Percentiles rank a stretch among this genome's conserved stretches.
phyloP scores from a whole-genome alignment of 31 red algal species.

The Asparagopsis taxiformis region DNA sequence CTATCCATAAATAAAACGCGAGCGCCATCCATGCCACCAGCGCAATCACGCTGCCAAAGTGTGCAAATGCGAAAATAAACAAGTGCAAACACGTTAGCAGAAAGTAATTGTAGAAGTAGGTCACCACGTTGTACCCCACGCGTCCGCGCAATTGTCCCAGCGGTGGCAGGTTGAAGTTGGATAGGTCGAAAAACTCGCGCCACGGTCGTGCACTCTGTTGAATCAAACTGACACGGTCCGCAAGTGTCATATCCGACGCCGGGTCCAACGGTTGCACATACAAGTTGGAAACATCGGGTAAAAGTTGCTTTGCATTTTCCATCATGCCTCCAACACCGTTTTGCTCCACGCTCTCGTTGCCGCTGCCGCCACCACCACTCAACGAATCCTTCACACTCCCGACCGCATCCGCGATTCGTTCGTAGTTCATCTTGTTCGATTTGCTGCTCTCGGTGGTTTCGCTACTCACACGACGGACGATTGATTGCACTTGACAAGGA shows the following conservation, averaged over 20 bases:
- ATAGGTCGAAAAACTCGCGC: constrained; percentile 80
- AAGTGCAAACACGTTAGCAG: constrained; percentile 44
- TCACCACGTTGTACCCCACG: constrained; percentile 69
- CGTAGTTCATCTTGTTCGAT: neutral
- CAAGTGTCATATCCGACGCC: constrained; percentile 46
- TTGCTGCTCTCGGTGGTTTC: too few species aligned
- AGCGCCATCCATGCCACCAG: constrained; percentile 24
- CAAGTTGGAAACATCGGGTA: constrained; percentile 35
- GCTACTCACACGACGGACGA: too few species aligned
- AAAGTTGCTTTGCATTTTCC: constrained; percentile 8
- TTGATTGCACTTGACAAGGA: too few species aligned
- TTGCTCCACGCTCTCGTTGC: too few species aligned
- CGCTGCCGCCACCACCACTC: constrained; percentile 4
- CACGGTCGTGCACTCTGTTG: constrained; percentile 70
- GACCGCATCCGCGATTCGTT: neutral
- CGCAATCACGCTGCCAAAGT: constrained; percentile 33
- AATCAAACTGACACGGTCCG: constrained; percentile 61
- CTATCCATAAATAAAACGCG: constrained; percentile 29
- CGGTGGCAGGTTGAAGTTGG: constrained; percentile 67
- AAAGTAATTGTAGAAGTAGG: constrained; percentile 94
- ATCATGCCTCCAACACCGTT: neutral
- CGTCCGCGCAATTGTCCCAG: constrained; percentile 37
- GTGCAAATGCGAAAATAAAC: constrained; percentile 46
- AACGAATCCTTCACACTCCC: neutral
- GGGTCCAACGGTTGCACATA: constrained; percentile 82